Evolutionary conservation across 345 rosid species (phyloP).

Genomic region (Bretschneidera sinensis): DNA sequence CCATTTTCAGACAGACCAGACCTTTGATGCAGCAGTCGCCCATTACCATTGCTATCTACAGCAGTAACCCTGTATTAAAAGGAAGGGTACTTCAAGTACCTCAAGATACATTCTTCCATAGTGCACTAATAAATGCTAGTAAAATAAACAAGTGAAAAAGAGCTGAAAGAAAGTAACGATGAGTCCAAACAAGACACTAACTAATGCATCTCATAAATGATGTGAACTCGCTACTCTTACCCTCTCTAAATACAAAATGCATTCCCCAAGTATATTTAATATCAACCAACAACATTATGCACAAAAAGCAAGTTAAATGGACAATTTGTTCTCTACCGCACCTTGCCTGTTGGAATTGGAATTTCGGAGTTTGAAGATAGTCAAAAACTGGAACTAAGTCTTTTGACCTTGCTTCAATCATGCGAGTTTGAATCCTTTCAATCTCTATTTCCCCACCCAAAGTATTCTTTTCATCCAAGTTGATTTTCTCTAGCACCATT

Average conservation of each 20-base stretch:
- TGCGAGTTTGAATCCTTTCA: conserved; percentile 51
- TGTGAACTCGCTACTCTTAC: not conserved
- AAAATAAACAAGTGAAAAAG: not conserved
- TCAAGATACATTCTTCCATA: not conserved
- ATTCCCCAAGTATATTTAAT: not conserved
- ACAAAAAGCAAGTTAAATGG: conserved; percentile 4
- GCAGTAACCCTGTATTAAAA: conserved; percentile 28
- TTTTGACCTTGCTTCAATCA: conserved; percentile 63
- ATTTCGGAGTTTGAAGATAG: conserved; percentile 37
- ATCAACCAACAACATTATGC: conserved; percentile 8
- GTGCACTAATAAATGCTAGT: not conserved
- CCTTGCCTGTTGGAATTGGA: conserved; percentile 39
- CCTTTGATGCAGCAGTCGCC: conserved; percentile 28
- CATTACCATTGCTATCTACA: conserved; percentile 29
- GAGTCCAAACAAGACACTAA: too few relatives aligned
- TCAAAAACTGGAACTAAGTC: conserved; percentile 67
- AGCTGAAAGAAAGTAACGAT: not conserved
- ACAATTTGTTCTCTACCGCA: conserved; percentile 8
- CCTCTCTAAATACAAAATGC: not conserved
- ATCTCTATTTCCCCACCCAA: conserved; percentile 66
- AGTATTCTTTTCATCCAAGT: conserved; percentile 33
- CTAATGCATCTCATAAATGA: too few relatives aligned
- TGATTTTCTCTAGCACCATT: conserved; percentile 27
- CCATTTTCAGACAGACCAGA: conserved; percentile 36
- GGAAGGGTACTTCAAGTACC: not conserved